phyloP scores from a whole-genome alignment of 495 filamentous ascomycete species.

The Tuber microsphaerosporum region DNA sequence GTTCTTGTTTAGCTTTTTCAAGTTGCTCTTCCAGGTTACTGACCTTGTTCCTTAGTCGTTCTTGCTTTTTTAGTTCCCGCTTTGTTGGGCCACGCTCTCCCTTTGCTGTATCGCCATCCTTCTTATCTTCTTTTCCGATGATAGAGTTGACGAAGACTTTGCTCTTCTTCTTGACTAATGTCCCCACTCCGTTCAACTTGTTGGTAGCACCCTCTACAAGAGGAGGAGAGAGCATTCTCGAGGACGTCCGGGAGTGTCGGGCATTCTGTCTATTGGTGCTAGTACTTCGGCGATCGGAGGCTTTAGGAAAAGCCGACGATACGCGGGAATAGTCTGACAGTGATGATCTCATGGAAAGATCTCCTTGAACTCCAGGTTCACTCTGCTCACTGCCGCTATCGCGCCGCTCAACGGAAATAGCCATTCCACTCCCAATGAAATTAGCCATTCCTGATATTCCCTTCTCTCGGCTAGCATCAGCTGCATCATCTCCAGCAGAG shows the following conservation, averaged over 20 bases:
- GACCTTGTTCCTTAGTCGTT: slow-evolving; percentile 38
- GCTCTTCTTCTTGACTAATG: slow-evolving; percentile 32
- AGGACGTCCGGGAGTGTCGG: not conserved
- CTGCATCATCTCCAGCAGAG: slow-evolving; percentile 16
- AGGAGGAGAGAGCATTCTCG: slow-evolving; percentile 17
- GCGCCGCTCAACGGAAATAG: slow-evolving; percentile 13
- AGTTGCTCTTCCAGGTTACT: slow-evolving; percentile 38
- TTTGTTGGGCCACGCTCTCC: slow-evolving; percentile 18
- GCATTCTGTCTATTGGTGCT: not conserved
- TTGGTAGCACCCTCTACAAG: slow-evolving; percentile 10
- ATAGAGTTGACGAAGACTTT: slow-evolving; percentile 27
- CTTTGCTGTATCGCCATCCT: not conserved
- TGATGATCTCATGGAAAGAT: slow-evolving; percentile 19
- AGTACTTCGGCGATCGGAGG: slow-evolving; percentile 22
- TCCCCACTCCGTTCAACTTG: slow-evolving; percentile 27
- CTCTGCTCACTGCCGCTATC: slow-evolving; percentile 12
- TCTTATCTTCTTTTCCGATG: slow-evolving; percentile 20
- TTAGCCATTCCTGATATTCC: slow-evolving; percentile 6
- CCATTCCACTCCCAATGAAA: slow-evolving; percentile 16
- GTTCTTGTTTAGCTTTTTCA: slow-evolving; percentile 29
- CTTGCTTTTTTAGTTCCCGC: slow-evolving; percentile 32
- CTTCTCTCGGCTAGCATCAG: slow-evolving; percentile 12
- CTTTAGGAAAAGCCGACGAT: slow-evolving; percentile 14
- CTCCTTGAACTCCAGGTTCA: slow-evolving; percentile 1
- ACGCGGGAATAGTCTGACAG: slow-evolving; percentile 5